Conservation (phyloP, 345 rosid genomes). For the Salix koriyanagi region DNA sequence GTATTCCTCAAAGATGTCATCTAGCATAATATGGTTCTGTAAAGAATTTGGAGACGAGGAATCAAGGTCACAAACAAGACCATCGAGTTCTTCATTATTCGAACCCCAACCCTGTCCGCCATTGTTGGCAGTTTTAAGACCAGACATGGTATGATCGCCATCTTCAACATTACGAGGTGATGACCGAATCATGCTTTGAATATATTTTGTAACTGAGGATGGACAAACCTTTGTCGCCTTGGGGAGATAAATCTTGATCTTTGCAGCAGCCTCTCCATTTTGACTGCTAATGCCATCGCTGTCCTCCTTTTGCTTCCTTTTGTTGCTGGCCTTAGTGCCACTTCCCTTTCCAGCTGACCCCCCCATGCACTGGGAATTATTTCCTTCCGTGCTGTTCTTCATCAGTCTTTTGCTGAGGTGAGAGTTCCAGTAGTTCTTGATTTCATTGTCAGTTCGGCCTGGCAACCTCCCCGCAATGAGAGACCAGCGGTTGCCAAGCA, state of each 20-base stretch:
- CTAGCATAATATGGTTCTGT: background rate
- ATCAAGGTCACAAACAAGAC: background rate
- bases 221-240: conserved; percentile 27
- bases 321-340: background rate
- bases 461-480: conserved; percentile 41
- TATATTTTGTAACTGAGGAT: conserved; percentile 12
- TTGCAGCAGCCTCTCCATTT: background rate
- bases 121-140: background rate
- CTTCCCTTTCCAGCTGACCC: background rate
- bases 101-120: background rate
- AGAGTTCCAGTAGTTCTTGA: conserved; percentile 49
- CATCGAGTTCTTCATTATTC: background rate
- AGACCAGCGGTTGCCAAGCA: conserved; percentile 49
- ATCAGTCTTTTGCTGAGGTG: conserved; percentile 30
- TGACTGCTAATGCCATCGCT: background rate
- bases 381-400: background rate
- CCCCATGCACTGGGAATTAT: background rate
- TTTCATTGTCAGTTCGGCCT: conserved; percentile 52
- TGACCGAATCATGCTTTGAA: background rate
- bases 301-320: background rate
- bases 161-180: background rate
- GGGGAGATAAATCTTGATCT: conserved; percentile 30
- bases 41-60: background rate
- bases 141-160: background rate
- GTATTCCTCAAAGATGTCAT: conserved; percentile 20